phyloP scores from a whole-genome alignment of 495 filamentous ascomycete genomes.

The Penicillium maclennaniae region DNA sequence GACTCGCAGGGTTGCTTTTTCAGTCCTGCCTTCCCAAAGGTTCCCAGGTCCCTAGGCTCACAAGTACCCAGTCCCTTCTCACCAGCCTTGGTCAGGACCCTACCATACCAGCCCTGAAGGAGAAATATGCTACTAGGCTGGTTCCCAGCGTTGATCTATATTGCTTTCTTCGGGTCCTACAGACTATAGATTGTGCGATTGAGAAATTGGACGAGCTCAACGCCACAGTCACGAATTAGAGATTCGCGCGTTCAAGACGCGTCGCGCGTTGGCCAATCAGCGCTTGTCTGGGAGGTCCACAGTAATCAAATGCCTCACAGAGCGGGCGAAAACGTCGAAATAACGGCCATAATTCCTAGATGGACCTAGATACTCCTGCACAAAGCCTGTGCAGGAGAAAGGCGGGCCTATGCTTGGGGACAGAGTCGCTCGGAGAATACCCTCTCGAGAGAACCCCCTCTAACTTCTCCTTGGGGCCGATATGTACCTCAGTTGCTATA shows the following conservation, averaged over 20 bases:
- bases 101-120: conserved; percentile 3
- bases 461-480: background rate
- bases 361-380: background rate
- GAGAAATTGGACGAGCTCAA: too few species aligned
- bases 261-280: conserved; percentile 24
- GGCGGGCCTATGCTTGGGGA: background rate
- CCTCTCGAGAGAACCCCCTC: background rate
- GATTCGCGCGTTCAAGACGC: conserved; percentile 11
- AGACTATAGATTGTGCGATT: background rate
- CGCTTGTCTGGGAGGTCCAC: background rate
- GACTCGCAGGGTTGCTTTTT: background rate
- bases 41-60: too few species aligned
- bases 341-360: background rate
- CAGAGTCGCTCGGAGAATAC: background rate
- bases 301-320: background rate
- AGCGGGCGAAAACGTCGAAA: background rate
- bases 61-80: conserved; percentile 4
- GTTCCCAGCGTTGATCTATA: background rate
- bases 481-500: background rate
- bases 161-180: background rate
- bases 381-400: background rate
- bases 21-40: background rate
- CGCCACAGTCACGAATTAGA: too few species aligned
- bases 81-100: conserved; percentile 2
- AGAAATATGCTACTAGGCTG: background rate